phyloP scores from a whole-genome alignment of 1,284 basidiomycete genomes.

The Ustilago curta region DNA sequence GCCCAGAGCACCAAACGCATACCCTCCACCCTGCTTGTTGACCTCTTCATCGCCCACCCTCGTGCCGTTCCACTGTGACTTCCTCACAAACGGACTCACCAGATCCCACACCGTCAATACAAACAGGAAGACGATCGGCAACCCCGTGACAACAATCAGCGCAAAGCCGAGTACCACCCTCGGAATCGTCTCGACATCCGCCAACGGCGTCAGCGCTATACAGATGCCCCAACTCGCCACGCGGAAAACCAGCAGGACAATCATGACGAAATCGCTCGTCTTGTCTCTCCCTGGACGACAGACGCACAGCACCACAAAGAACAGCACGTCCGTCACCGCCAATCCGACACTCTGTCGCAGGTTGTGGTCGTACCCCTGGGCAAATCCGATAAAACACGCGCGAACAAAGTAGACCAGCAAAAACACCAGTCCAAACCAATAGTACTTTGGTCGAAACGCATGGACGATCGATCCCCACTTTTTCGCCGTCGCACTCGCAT shows the following conservation, averaged over 20 bases:
- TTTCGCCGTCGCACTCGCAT: conserved; percentile 25
- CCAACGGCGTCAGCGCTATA: conserved; percentile 59
- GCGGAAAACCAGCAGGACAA: conserved; percentile 59
- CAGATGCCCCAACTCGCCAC: conserved; percentile 62
- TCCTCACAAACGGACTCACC: conserved; percentile 50
- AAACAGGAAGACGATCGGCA: conserved; percentile 65
- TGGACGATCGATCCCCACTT: conserved; percentile 60
- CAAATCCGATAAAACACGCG: conserved; percentile 63
- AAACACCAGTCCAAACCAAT: conserved; percentile 60
- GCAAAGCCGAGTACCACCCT: conserved; percentile 66
- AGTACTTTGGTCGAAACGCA: conserved; percentile 58
- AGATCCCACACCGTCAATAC: conserved; percentile 59
- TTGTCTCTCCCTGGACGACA: conserved; percentile 61
- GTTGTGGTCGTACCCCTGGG: conserved; percentile 49
- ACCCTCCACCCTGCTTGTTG: conserved; percentile 10
- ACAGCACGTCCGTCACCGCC: conserved; percentile 60
- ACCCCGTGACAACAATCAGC: conserved; percentile 57
- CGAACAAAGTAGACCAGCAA: conserved; percentile 57
- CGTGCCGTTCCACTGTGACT: conserved; percentile 41
- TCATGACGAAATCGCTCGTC: conserved; percentile 62
- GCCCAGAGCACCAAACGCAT: conserved; percentile 38
- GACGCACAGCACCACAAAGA: conserved; percentile 57
- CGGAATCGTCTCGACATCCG: conserved; percentile 63
- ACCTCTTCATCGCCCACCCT: conserved; percentile 33
- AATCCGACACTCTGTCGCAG: conserved; percentile 66